phyloP scores from a whole-genome alignment of 2,329 filamentous ascomycete genomes.

The Neonectria coccinea region DNA sequence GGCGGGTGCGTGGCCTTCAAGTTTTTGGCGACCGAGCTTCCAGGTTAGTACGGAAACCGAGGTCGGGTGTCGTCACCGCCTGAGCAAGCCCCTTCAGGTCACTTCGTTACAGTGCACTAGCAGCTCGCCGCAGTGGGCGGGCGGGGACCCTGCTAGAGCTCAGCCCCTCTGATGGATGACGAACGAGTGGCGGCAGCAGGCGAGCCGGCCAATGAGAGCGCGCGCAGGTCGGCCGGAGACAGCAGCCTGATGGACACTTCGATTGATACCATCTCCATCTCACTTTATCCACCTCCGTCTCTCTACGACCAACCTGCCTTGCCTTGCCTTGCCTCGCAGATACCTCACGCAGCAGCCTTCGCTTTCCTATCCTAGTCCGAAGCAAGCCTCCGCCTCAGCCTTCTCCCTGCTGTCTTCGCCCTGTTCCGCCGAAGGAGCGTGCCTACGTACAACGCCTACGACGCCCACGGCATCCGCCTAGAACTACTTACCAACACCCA shows the following conservation, averaged over 20 bases:
- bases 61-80: background rate
- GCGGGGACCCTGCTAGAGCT: constrained; percentile 15
- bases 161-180: constrained; percentile 31
- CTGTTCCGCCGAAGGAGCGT: constrained; percentile 4
- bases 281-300: background rate
- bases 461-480: constrained; percentile 23
- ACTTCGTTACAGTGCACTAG: constrained; percentile 1
- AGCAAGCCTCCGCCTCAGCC: constrained; percentile 7
- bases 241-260: constrained; percentile 26
- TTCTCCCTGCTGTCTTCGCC: background rate
- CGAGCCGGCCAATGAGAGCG: constrained; percentile 16
- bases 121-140: background rate
- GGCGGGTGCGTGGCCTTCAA: background rate
- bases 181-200: constrained; percentile 26
- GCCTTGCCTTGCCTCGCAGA: too few relatives aligned
- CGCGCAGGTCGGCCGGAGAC: background rate
- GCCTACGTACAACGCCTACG: constrained; percentile 28
- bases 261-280: constrained; percentile 15
- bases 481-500: constrained; percentile 4
- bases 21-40: background rate
- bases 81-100: background rate
- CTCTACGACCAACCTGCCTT: background rate
- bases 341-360: too few relatives aligned
- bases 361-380: constrained; percentile 8
- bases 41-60: background rate